Conservation (phyloP, 257 asterid genomes). For the Lycium ferocissimum region DNA sequence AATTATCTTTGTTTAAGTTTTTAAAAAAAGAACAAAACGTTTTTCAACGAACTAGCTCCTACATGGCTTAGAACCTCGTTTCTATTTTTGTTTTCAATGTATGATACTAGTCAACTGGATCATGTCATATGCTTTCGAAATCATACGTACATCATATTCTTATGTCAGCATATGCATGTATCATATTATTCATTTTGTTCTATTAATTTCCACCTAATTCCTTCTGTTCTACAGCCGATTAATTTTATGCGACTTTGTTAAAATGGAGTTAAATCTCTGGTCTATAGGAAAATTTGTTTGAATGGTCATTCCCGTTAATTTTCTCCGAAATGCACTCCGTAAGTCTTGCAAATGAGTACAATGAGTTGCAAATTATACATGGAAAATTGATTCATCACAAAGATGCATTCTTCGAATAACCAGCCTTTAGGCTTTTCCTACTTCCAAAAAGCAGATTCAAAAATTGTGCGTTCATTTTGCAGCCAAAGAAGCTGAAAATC, state of each 20-base stretch:
- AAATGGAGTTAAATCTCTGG: background rate
- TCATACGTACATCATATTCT: background rate
- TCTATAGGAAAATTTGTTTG: background rate
- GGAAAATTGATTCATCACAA: too few relatives aligned
- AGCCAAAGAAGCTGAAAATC: too few relatives aligned
- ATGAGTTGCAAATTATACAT: too few relatives aligned
- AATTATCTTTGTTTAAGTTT: background rate
- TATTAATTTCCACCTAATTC: background rate
- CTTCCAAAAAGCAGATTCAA: too few relatives aligned
- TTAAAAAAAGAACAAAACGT: too few relatives aligned
- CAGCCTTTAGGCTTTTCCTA: too few relatives aligned
- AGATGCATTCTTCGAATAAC: too few relatives aligned
- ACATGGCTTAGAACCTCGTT: too few relatives aligned
- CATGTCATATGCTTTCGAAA: conserved; percentile 1
- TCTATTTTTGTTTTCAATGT: background rate
- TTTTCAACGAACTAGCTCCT: too few relatives aligned
- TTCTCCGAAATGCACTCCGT: background rate
- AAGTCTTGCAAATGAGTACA: background rate
- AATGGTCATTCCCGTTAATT: background rate
- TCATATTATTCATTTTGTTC: background rate
- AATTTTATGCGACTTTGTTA: background rate
- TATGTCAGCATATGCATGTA: background rate
- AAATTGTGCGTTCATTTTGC: too few relatives aligned
- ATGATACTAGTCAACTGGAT: background rate
- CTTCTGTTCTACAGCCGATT: background rate